Percentiles rank a stretch among this genome's conserved stretches.
phyloP scores from a whole-genome alignment of 2,329 filamentous ascomycete genomes.

The Aureobasidium vineae region DNA sequence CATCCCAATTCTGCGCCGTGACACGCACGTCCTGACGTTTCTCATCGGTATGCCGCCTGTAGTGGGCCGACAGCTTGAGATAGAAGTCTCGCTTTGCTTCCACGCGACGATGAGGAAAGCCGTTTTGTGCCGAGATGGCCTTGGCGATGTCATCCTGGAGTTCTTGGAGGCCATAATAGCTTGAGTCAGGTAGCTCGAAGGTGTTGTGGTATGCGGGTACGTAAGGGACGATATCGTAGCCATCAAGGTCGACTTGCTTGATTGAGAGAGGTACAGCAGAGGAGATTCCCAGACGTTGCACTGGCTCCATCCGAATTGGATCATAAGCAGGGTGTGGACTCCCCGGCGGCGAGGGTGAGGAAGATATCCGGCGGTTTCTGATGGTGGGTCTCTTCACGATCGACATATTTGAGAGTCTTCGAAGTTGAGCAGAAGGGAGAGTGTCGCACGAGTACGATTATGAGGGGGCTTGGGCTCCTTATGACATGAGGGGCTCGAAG shows the following conservation, averaged over 20 bases:
- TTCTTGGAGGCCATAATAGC: background rate
- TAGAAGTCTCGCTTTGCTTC: constrained; percentile 19
- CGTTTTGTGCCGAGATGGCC: constrained; percentile 9
- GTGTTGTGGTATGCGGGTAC: constrained; percentile 10
- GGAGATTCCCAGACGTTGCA: background rate
- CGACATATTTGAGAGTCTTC: background rate
- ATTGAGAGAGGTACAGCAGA: constrained; percentile 16
- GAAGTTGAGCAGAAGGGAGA: background rate
- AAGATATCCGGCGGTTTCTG: constrained; percentile 9
- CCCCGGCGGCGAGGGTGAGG: constrained; percentile 6
- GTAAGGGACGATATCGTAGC: constrained; percentile 13
- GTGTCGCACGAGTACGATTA: constrained; percentile 1
- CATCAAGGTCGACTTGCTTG: constrained; percentile 21
- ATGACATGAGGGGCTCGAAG: background rate
- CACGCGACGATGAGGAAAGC: background rate
- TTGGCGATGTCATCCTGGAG: constrained; percentile 19
- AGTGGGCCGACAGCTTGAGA: constrained; percentile 12
- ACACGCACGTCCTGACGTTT: constrained; percentile 13
- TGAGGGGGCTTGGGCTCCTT: background rate
- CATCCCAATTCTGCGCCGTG: constrained; percentile 16
- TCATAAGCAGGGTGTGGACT: constrained; percentile 5
- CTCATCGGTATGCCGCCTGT: constrained; percentile 2
- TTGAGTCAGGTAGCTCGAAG: background rate
- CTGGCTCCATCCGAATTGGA: constrained; percentile 4
- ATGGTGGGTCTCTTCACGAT: constrained; percentile 18